Evolutionary conservation across 1,139 yeast genomes (phyloP), one percentile per base, ranked within the genome.

Genomic region (Hyphopichia fennica): DNA sequence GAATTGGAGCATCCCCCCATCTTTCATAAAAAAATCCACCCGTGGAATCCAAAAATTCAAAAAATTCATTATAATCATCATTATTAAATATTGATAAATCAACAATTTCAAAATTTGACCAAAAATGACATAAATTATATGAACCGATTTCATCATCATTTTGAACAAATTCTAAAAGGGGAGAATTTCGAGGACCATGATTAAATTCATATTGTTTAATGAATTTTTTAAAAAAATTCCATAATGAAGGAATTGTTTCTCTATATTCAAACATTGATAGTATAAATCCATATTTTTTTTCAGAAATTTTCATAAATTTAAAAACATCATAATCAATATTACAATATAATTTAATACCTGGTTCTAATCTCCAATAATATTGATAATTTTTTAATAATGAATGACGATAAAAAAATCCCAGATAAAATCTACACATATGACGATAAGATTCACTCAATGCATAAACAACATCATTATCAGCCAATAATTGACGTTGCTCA

Each of bases 1-100:
- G 73, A 10, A 69, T 52, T 0, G 75, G 74, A 1, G 73, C 75
- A 48, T 68, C 75, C 5, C 74, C 74, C 75, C 75, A 69, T 36
- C 74, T 49, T 47, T 68, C 73, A 45, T 69, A 68, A 47, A 48
- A 68, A 44, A 68, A 67, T 16, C 74, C 73, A 1, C 73, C 74
- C 3, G 50, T 41, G 7, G 32, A 17, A 47, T 68, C 73, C 38
- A 68, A 52, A 40, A 48, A 57, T 10, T 57, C 43, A 41, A 68
- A 68, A 39, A 54, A 60, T 2, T 48, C 45, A 13, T 53, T 46
- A 48, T 68, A 68, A 13, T 52, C 45, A 1, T 44, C 42, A 34
- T 52, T 49, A 30, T 52, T 45, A 43, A 59, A 68, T 2, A 67
- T 44, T 16, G 56, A 53, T 11, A 68, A 45, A 40, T 57, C 58